Conservation (phyloP, 805 yeast genomes). For the Schwanniomyces yamadae region DNA sequence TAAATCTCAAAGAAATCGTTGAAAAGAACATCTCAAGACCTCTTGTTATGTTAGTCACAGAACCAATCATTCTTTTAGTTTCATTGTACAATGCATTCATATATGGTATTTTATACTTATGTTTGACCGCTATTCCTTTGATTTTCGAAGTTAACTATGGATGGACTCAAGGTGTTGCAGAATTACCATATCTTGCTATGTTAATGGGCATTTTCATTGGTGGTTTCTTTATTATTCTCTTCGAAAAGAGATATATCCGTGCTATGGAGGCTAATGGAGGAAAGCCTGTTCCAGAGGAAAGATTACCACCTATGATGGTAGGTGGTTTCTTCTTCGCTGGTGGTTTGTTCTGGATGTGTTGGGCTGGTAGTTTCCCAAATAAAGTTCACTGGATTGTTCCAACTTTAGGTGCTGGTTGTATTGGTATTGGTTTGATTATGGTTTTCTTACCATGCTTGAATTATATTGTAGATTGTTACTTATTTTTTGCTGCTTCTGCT, state of each 20-base stretch:
- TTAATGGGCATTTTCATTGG: constrained; percentile 67
- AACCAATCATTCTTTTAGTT: constrained; percentile 43
- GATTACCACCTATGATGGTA: constrained; percentile 71
- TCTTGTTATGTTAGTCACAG: constrained; percentile 35
- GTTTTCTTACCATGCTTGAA: constrained; percentile 53
- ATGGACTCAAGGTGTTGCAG: constrained; percentile 59
- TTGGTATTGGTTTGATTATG: constrained; percentile 42
- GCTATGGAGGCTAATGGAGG: constrained; percentile 36
- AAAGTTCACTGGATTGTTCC: constrained; percentile 67
- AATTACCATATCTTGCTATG: constrained; percentile 78
- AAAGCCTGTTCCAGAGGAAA: constrained; percentile 63
- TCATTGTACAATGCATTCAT: constrained; percentile 49
- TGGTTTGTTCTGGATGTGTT: constrained; percentile 77
- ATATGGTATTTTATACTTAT: constrained; percentile 47
- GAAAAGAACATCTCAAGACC: constrained; percentile 40
- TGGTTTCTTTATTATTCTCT: constrained; percentile 49
- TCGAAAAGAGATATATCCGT: constrained; percentile 53
- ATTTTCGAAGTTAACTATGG: constrained; percentile 57
- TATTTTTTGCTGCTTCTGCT: constrained; percentile 53
- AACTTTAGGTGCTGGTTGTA: constrained; percentile 34
- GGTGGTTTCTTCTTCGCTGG: constrained; percentile 67
- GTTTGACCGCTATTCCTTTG: constrained; percentile 44
- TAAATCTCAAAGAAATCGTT: constrained; percentile 30
- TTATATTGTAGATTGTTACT: constrained; percentile 54
- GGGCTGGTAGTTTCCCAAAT: constrained; percentile 73